Evolutionary conservation across 2,329 filamentous ascomycete species (phyloP), one percentile per base, ranked within the genome.

Genomic region (Calonectria leucothoes): DNA sequence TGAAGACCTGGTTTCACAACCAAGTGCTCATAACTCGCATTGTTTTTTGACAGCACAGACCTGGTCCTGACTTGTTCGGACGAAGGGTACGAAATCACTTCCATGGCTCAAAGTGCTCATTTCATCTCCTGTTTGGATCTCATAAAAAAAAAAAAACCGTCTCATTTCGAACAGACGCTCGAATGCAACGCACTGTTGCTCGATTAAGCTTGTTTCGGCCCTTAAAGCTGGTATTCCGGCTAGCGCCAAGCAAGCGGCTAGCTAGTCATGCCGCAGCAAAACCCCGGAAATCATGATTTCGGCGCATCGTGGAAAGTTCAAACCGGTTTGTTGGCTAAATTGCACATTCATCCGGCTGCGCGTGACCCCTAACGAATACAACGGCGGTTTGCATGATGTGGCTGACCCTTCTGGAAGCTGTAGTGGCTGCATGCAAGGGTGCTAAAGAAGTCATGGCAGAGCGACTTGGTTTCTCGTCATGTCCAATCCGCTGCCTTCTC

Each of bases 281-380:
- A 57, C 72, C 69, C 74, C 76, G 80, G 79, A 75, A 79, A 79
- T 80, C 78, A 79, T 79, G 75, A 66, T 25, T 31, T 52, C 57
- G 20, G 14, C 27, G 2, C 11, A 12, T 31, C 10, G 55, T 39
- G 33, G 31, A 3, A 12, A 42, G 6, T 25, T 35, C 33, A 7
- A 20, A 61, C 11, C 23, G 2, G 55, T 7, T 7, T 3, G 39
- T 39, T 61, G 14, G 55, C 33, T 33, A 61, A 39, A 27, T 17
- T 61, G 35, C 17, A 14, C 31, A 39, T 61, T 61, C 33, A 39
- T 11, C 55, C 55, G 33, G 33, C 23, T 27, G 55, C 55, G 25
- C 35, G 25, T 27, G 23, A 37, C 35, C 55, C 6, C 15, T n/a
- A 37, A 39, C 25, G 42, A 25, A 25, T 14, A 35, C n/a, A 31